phyloP scores from a whole-genome alignment of 345 rosid species.

The Hypericum perforatum region DNA sequence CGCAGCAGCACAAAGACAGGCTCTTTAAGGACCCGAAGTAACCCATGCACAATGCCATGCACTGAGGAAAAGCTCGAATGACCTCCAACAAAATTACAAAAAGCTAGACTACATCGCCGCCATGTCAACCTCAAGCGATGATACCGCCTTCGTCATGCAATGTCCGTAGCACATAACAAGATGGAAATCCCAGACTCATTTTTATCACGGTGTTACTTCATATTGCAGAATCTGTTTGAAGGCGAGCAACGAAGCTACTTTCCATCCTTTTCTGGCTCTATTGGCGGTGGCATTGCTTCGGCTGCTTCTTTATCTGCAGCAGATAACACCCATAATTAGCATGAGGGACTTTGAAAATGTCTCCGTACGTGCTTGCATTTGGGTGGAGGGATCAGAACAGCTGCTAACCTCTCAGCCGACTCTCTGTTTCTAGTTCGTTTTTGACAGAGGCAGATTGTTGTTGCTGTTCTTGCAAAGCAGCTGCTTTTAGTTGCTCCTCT shows the following conservation, averaged over 20 bases:
- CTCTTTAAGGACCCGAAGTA: constrained; percentile 17
- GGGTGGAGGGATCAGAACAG: no score
- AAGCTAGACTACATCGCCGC: no score
- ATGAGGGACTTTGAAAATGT: constrained; percentile 9
- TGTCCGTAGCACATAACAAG: no score
- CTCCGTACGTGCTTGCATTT: no score
- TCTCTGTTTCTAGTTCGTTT: not conserved
- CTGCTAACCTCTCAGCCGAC: no score
- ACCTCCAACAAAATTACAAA: no score
- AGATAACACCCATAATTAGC: constrained; percentile 12
- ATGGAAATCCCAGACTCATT: no score
- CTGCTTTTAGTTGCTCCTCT: constrained; percentile 74
- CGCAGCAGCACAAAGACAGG: constrained; percentile 96
- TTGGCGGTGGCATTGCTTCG: constrained; percentile 32
- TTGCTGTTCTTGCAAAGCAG: constrained; percentile 22
- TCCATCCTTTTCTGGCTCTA: constrained; percentile 31
- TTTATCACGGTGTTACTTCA: no score
- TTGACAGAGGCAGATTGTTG: not conserved
- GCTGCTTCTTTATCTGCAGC: constrained; percentile 34
- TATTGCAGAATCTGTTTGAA: not conserved
- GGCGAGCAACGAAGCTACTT: constrained; percentile 21
- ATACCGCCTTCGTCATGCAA: no score
- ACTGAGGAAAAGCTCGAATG: no score
- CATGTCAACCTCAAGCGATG: no score
- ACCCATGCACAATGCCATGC: no score